Evolutionary conservation across 164 flowering plant species (phyloP).

Genomic region (Hamamelis virginiana): DNA sequence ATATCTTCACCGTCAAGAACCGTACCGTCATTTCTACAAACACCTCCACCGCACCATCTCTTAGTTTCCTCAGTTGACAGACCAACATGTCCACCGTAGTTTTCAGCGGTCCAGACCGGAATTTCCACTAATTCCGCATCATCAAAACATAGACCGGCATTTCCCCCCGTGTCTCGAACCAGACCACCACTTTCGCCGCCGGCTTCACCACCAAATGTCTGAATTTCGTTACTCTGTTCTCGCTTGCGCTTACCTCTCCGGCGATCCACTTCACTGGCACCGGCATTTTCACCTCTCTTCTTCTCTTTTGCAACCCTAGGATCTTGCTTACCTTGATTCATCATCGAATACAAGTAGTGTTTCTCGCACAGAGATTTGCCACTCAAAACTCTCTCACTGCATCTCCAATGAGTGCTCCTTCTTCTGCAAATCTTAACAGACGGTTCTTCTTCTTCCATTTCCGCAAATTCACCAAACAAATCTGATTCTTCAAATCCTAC

Average conservation of each 20-base stretch:
- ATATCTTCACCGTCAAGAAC: not conserved
- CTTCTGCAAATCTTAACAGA: constrained; percentile 7
- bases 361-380: constrained; percentile 10
- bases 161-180: not conserved
- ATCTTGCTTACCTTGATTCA: not conserved
- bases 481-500: not conserved
- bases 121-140: constrained; percentile 10
- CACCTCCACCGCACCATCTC: not conserved
- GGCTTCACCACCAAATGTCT: not conserved
- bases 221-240: not conserved
- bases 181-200: not conserved
- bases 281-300: constrained; percentile 5
- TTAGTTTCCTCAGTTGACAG: not conserved
- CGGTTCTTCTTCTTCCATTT: not conserved
- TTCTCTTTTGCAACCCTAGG: not conserved
- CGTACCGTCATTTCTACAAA: not conserved
- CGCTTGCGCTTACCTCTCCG: not conserved
- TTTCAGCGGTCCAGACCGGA: constrained; percentile 3
- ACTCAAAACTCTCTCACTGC: constrained; percentile 15
- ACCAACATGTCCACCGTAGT: not conserved
- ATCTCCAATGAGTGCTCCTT: constrained; percentile 16
- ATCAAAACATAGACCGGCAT: not conserved
- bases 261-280: not conserved
- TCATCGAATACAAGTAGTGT: not conserved
- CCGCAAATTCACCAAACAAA: not conserved